A percentile compares a stretch with the other conserved stretches of the same genome.
Evolutionary conservation across 768 basidiomycete genomes (phyloP).

Genomic region (Leucocoprinus sp.): DNA sequence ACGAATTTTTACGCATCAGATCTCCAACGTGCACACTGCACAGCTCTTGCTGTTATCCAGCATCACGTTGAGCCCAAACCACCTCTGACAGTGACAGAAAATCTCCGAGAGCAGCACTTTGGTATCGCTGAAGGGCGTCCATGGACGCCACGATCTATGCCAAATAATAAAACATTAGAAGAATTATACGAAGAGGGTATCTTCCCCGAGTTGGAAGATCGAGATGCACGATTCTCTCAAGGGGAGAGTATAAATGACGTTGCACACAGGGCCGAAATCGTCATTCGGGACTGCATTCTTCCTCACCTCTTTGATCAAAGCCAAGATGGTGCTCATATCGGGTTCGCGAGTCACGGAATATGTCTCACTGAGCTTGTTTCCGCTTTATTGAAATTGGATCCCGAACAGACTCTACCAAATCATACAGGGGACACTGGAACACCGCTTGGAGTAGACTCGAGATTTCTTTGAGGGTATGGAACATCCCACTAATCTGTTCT

Average conservation of each 20-base stretch:
- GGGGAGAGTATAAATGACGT: conserved; percentile 66
- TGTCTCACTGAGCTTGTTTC: conserved; percentile 57
- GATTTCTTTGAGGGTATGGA: conserved; percentile 34
- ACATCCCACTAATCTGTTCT: background rate
- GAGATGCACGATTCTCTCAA: conserved; percentile 50
- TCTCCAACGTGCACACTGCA: conserved; percentile 55
- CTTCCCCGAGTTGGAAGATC: conserved; percentile 43
- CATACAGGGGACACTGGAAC: conserved; percentile 46
- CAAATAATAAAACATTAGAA: conserved; percentile 23
- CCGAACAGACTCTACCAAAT: conserved; percentile 29
- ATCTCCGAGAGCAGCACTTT: conserved; percentile 64
- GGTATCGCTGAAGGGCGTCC: conserved; percentile 62
- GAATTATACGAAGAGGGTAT: conserved; percentile 41
- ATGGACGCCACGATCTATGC: conserved; percentile 32
- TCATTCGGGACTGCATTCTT: conserved; percentile 46
- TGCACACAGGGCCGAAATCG: conserved; percentile 41
- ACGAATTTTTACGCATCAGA: conserved; percentile 59
- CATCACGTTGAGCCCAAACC: conserved; percentile 47
- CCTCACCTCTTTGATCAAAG: conserved; percentile 40
- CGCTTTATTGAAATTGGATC: conserved; percentile 44
- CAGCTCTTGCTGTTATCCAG: conserved; percentile 46
- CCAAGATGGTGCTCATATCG: conserved; percentile 36
- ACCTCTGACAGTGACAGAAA: conserved; percentile 40
- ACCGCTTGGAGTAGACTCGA: conserved; percentile 68
- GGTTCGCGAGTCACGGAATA: conserved; percentile 67